phyloP scores from a whole-genome alignment of 768 basidiomycete genomes.

The Termitomyces sp. region DNA sequence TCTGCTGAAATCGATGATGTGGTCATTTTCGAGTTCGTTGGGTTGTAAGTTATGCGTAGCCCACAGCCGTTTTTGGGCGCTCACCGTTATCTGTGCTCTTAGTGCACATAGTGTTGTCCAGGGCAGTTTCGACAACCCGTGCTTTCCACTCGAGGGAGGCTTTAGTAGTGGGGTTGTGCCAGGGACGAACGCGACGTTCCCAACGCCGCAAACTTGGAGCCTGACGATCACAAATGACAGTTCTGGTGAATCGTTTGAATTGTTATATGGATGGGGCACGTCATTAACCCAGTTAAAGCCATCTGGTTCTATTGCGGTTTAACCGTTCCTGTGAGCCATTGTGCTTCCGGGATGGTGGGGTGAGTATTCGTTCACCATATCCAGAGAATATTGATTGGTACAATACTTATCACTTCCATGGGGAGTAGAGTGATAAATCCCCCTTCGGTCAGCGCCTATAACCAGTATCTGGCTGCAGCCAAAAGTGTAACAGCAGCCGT shows the following conservation, averaged over 20 bases:
- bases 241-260: constrained; percentile 17
- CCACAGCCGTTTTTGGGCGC: not conserved
- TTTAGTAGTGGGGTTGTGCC: constrained; percentile 33
- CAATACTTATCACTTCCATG: not conserved
- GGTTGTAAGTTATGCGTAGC: constrained; percentile 22
- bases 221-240: constrained; percentile 29
- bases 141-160: constrained; percentile 31
- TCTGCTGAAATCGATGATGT: constrained; percentile 28
- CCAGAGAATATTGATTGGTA: not conserved
- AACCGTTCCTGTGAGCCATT: constrained; percentile 30
- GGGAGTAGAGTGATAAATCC: constrained; percentile 31
- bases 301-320: constrained; percentile 36
- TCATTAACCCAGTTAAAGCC: constrained; percentile 10
- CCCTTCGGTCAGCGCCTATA: constrained; percentile 20
- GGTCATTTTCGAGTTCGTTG: constrained; percentile 34
- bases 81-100: not conserved
- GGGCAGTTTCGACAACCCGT: constrained; percentile 30
- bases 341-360: constrained; percentile 36
- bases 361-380: constrained; percentile 12
- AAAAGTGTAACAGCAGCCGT: constrained; percentile 21
- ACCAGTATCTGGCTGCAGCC: constrained; percentile 23
- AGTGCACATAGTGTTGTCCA: constrained; percentile 39
- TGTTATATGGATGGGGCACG: not conserved
- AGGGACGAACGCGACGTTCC: constrained; percentile 14
- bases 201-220: constrained; percentile 24